Evolutionary conservation across 2,329 filamentous ascomycete genomes (phyloP), one percentile per base, ranked within the genome.

Genomic region (Botryosphaeria dothidea): DNA sequence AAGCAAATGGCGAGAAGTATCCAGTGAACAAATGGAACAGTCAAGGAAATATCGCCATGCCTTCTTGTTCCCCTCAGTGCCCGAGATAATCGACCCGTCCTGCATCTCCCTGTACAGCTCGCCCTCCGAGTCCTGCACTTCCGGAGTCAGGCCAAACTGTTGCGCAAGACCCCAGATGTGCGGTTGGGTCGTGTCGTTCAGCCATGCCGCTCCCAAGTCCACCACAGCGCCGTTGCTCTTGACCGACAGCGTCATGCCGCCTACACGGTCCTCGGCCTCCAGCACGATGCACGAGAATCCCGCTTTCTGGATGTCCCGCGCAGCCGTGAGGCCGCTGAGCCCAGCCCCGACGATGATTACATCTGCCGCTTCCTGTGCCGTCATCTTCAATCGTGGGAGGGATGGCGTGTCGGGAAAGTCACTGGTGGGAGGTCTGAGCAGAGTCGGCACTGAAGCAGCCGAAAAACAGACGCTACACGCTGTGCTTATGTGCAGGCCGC

Each of bases 191-290:
- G 75, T 81, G 61, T 87, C 82, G 67, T 88, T 88, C 68, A 88
- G 82, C 86, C 86, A 88, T 0, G 83, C 84, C 0, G 84, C 86
- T 2, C 86, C 86, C 0, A 86, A 69, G 27, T 88, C 86, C 4
- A 52, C 21, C 23, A 21, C 73, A 38, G 70, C 77, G 6, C 43
- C 73, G 66, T 73, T 68, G 8, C 19, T 6, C 77, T 81, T 74
- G 77, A 83, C 61, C 2, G 61, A 52, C 7, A 51, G 61, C 0
- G 81, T 84, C 71, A 86, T 86, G 7, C 84, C 84, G 0, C 84
- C 84, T 0, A 85, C 81, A 0, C 82, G 78, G 46, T 83, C 77
- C 5, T 79, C 75, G 1, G 83, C 83, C 67, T 86, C 84, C 1
- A 86, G 72, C 0, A 86, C 75, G 0, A 81, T 65, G 19, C 76